Conservation (phyloP, 1,139 yeast species). For the Meyerozyma smithsonii region DNA sequence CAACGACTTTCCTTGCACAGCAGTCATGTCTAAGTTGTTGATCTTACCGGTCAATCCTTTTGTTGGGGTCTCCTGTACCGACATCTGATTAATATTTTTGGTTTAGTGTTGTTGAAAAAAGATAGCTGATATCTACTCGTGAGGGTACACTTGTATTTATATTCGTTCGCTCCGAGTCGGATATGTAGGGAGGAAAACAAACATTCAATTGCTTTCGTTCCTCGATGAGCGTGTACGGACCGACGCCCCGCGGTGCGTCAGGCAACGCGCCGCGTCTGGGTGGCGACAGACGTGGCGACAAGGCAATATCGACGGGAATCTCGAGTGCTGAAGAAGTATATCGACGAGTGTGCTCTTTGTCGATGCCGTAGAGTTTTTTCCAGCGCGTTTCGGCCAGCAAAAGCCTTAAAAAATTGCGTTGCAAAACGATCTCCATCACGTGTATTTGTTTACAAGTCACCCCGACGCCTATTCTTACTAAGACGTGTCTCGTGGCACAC, state of each 20-base stretch:
- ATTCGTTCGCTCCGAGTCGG: constrained; percentile 1
- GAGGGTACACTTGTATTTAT: neutral
- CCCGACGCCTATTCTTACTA: neutral
- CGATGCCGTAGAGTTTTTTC: too few species aligned
- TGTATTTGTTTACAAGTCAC: neutral
- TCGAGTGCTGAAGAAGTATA: neutral
- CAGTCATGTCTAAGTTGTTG: constrained; percentile 36
- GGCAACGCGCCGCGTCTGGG: constrained; percentile 1
- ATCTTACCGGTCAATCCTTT: constrained; percentile 47
- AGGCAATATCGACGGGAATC: neutral
- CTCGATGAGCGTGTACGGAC: constrained; percentile 2
- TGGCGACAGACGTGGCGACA: neutral
- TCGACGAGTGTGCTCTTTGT: too few species aligned
- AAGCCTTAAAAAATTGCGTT: neutral
- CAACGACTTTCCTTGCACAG: constrained; percentile 31
- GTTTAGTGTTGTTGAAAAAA: constrained; percentile 5
- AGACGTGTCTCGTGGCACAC: constrained; percentile 2
- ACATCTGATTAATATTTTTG: constrained; percentile 25
- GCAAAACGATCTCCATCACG: neutral
- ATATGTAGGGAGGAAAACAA: neutral
- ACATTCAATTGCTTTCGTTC: constrained; percentile 3
- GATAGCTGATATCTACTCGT: neutral
- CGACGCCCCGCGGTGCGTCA: constrained; percentile 2
- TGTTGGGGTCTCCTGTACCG: constrained; percentile 43
- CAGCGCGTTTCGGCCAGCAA: neutral